Evolutionary conservation across 2,329 filamentous ascomycete species (phyloP).

Genomic region (Xylariaceae sp.): DNA sequence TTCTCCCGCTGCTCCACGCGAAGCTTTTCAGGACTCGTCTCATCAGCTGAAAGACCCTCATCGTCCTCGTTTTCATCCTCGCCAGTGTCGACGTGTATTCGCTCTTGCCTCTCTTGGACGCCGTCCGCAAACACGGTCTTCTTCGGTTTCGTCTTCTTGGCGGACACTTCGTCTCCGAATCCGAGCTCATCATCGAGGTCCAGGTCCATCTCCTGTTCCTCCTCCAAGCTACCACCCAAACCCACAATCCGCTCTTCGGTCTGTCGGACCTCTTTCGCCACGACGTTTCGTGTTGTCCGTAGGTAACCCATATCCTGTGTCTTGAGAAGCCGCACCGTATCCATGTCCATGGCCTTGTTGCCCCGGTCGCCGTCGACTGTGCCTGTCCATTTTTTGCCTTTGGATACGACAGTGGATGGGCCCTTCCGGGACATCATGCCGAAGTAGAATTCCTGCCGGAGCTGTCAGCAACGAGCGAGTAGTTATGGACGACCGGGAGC

Average conservation of each 20-base stretch:
- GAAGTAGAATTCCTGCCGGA: constrained; percentile 65
- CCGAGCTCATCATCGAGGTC: constrained; percentile 21
- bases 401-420: constrained; percentile 40
- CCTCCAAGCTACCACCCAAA: constrained; percentile 28
- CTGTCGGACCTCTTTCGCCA: constrained; percentile 47
- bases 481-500: background rate
- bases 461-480: background rate
- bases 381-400: constrained; percentile 45
- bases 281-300: constrained; percentile 53
- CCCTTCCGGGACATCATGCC: constrained; percentile 59
- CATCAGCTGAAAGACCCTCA: constrained; percentile 27
- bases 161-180: constrained; percentile 16
- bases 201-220: constrained; percentile 21
- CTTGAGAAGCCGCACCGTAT: constrained; percentile 56
- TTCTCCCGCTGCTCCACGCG: constrained; percentile 33
- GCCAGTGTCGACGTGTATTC: constrained; percentile 13
- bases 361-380: constrained; percentile 51
- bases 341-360: constrained; percentile 45
- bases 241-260: constrained; percentile 48
- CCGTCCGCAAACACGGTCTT: constrained; percentile 46
- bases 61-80: constrained; percentile 26
- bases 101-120: constrained; percentile 28
- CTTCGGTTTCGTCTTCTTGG: constrained; percentile 22
- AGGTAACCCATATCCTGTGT: constrained; percentile 62
- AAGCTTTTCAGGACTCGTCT: constrained; percentile 25